Base-by-base conservation (phyloP, 2,329 filamentous ascomycete genomes). In the Colletotrichum salicis region DNA sequence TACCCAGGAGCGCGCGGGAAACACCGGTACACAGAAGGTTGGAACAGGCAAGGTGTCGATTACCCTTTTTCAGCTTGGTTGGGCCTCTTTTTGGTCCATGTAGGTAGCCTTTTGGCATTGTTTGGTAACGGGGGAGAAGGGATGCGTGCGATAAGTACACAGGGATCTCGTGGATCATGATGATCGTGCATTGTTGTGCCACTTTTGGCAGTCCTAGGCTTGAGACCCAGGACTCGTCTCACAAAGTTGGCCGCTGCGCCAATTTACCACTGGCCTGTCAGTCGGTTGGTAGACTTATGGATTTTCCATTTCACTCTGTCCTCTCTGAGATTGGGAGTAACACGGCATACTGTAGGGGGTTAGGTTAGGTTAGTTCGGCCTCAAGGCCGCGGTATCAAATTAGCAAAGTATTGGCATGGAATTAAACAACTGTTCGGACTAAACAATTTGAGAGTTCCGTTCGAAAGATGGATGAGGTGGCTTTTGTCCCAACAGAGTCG, bases 1-100 rank as follows among this genome's bases (percentile, higher is more conserved):
- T 72, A 72, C 70, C 70, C 70, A 69, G 70, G 70, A 69, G 66
- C 45, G 70, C 70, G 65, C 59, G 31, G 69, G 60, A 69, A 70
- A 64, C 55, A 70, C 48, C 15, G 65, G 70, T 37, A 70, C 33
- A 59, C 37, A 56, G 55, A 60, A 52, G 65, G 59, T 62, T 69
- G 59, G 66, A 27, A 55, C 58, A 68, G 56, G 59, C 58, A 55
- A 60, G 55, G 59, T 45, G 27, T 64, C 27, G 41, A 12, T 62
- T 58, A 31, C 68, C 64, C 60, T 52, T 52, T 59, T 37, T 22
- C 24, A 13, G 41, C 45, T 70, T 41, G 45, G 13, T 52, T 64
- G 45, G 55, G 54, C 37, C 51, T 48, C 51, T 51, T 52, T 58
- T 69, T 41, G 64, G 64, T 51, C 69, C 60, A 31, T 51, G 55